Evolutionary conservation across 179 eudicot genomes (phyloP).

Genomic region (Heliamphora pulchella): DNA sequence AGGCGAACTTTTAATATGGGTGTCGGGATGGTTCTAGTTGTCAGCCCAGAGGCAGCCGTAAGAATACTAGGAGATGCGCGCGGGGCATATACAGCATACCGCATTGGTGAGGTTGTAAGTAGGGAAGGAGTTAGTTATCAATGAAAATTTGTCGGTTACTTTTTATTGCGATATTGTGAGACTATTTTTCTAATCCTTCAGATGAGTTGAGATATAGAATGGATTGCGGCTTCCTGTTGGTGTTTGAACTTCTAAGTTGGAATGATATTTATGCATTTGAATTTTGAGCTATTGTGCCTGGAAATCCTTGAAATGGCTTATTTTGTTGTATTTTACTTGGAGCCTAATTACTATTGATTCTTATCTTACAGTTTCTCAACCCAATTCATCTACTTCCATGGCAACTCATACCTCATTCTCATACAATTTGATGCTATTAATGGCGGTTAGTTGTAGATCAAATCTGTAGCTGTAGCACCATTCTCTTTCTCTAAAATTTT

Average conservation of each 20-base stretch:
- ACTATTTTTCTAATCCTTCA: background rate
- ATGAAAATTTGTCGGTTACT: slow-evolving; percentile 16
- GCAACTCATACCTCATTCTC: too few relatives aligned
- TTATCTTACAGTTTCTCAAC: background rate
- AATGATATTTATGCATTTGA: background rate
- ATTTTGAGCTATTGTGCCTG: background rate
- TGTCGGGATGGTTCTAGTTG: slow-evolving; percentile 87
- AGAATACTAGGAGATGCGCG: slow-evolving; percentile 46
- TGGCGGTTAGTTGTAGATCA: too few relatives aligned
- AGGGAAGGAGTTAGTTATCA: slow-evolving; percentile 70
- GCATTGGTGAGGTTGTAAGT: slow-evolving; percentile 68
- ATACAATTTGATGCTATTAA: too few relatives aligned
- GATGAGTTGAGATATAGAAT: slow-evolving; percentile 4
- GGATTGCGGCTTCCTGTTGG: background rate
- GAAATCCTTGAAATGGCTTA: slow-evolving; percentile 2
- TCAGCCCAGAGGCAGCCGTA: slow-evolving; percentile 55
- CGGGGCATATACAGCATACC: slow-evolving; percentile 36
- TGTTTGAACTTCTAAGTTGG: background rate
- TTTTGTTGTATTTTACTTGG: background rate
- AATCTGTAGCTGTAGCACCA: too few relatives aligned
- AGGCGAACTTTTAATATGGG: slow-evolving; percentile 89
- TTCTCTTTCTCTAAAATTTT: too few relatives aligned
- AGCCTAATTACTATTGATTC: background rate
- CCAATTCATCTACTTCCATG: too few relatives aligned
- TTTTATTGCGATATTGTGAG: background rate